Base-by-base conservation (phyloP, 2,329 filamentous ascomycete genomes). In the Chaetomium sp. region DNA sequence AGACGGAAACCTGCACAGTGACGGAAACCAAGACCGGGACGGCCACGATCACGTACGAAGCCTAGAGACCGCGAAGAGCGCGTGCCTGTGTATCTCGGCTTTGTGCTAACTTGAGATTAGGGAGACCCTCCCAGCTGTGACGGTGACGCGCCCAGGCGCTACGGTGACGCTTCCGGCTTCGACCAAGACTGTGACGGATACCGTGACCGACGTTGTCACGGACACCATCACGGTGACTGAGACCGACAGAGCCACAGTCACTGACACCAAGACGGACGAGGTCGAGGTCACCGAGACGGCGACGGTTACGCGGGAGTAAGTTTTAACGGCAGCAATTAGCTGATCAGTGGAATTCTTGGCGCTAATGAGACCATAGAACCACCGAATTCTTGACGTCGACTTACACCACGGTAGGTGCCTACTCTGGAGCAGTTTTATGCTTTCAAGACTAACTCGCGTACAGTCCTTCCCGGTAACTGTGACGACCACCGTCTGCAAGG, bases 391-490 rank as follows among this genome's bases (percentile, higher is more conserved):
- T 59, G 27, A 64, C 61, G 1, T 55, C 58, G 10, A 59, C 56
- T 0, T 59, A 59, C 36, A 60, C 58, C 2, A 62, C 62, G n/a
- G 61, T 63, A 49, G 54, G 61, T 49, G 32, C 1, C 10, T 3
- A n/a, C 9, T 2, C 5, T 27, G 19, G 19, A 27, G 19, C 19
- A 27, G 19, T 27, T 27, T 27, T 27, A 27, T 27, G 19, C 43
- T 9, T 12, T 5, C 8, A 1, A 4, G 3, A 43, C 5, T 49
- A n/a, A 44, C 38, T 19, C 11, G 51, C 57, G 61, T 53, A 60
- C 54, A 63, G 56, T 58, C 57, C 10, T 61, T 58, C 42, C 61
- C 62, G 10, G 58, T 60, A 6, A 58, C 58, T 57, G 55, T 49
- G 35, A 62, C 61, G 41, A 46, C 56, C 51, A 58, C 53, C 34